These are phyloP conservation scores for Myxozyma monticola DNA, from an alignment of 805 yeast genomes.

Conservation along the genomic window DNA sequence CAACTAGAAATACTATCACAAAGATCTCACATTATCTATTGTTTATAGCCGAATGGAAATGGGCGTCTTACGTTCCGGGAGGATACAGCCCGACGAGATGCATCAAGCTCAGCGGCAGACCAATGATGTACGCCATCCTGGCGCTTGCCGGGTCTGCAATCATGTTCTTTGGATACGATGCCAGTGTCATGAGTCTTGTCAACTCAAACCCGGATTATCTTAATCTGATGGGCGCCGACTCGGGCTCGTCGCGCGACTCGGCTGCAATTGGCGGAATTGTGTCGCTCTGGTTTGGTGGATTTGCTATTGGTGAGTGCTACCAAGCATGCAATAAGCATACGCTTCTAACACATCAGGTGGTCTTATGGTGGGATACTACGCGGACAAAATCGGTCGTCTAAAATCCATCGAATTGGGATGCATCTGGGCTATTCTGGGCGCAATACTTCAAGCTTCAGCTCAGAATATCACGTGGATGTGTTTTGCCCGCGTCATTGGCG, in stretches of 20 bases:
- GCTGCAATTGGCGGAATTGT: conserved; percentile 11
- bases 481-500: conserved; percentile 51
- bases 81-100: not conserved
- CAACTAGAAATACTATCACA: too few species aligned
- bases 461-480: conserved; percentile 3
- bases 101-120: not conserved
- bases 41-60: not conserved
- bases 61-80: not conserved
- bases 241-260: conserved; percentile 6
- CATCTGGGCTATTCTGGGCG: conserved; percentile 29
- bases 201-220: conserved; percentile 14
- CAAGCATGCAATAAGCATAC: too few species aligned
- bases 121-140: conserved; percentile 2
- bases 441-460: conserved; percentile 31
- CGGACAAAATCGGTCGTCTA: conserved; percentile 67
- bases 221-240: not conserved
- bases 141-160: conserved; percentile 9
- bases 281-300: conserved; percentile 10
- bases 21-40: too few species aligned
- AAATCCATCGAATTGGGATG: conserved; percentile 29
- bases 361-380: conserved; percentile 37
- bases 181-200: conserved; percentile 14
- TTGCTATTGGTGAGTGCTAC: conserved; percentile 6
- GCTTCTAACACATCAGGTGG: too few species aligned
- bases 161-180: conserved; percentile 10